Conservation (phyloP, 371 early-diverging fungal species). For the Mucor lusitanicus region DNA sequence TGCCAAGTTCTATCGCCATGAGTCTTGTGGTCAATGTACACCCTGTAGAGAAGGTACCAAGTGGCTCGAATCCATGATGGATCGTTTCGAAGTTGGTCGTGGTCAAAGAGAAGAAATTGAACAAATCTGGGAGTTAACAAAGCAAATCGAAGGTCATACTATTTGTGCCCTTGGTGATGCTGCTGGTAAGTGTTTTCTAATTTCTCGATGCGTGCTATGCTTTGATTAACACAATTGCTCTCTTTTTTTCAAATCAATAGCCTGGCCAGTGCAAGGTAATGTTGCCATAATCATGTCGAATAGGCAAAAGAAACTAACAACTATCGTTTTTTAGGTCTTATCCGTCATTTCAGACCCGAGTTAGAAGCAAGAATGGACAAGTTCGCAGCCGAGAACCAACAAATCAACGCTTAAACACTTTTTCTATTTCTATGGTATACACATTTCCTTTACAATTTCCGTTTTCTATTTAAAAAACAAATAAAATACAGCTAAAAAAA, state of each 20-base stretch:
- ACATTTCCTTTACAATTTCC: neutral
- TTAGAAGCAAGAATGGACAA: slow-evolving; percentile 80
- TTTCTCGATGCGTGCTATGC: neutral
- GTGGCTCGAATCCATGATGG: slow-evolving; percentile 97
- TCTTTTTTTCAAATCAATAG: slow-evolving; percentile 27
- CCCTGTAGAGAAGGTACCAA: slow-evolving; percentile 97
- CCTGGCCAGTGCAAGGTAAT: slow-evolving; percentile 90
- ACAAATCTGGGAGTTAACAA: slow-evolving; percentile 79
- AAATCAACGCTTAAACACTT: neutral
- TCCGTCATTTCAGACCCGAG: slow-evolving; percentile 93
- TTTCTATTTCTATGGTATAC: neutral
- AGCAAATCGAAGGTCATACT: slow-evolving; percentile 98
- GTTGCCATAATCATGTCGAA: neutral
- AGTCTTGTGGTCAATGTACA: slow-evolving; percentile 98
- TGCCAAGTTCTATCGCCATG: slow-evolving; percentile 94
- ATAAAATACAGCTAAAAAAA: slow-evolving; percentile 1
- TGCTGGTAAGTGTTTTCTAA: slow-evolving; percentile 46
- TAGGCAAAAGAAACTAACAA: neutral
- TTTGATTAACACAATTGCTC: neutral
- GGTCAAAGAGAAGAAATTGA: slow-evolving; percentile 89
- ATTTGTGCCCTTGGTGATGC: slow-evolving; percentile 99
- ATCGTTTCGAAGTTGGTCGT: slow-evolving; percentile 89
- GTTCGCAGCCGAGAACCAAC: slow-evolving; percentile 7
- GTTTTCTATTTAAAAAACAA: neutral
- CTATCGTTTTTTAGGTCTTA: slow-evolving; percentile 56